phyloP scores from a whole-genome alignment of 805 yeast species.

The Spathaspora boniae region DNA sequence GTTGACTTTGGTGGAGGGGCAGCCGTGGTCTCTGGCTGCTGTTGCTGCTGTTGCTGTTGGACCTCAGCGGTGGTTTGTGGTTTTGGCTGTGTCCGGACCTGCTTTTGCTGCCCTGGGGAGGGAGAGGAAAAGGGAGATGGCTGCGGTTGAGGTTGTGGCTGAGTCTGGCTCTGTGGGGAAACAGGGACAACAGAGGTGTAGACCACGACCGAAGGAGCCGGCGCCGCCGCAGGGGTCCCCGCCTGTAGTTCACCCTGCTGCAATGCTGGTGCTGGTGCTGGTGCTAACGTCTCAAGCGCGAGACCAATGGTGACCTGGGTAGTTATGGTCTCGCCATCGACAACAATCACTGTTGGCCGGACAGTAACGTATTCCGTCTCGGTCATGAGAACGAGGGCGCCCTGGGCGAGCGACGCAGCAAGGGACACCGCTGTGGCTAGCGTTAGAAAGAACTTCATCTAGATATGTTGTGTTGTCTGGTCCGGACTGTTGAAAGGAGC shows the following conservation, averaged over 20 bases:
- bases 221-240: neutral
- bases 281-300: too few relatives aligned
- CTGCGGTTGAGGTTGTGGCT: constrained; percentile 1
- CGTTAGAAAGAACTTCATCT: too few relatives aligned
- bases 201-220: neutral
- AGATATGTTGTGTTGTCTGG: too few relatives aligned
- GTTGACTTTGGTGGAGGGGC: constrained; percentile 2
- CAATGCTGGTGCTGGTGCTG: too few relatives aligned
- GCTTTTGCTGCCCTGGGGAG: neutral
- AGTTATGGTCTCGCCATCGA: constrained; percentile 5
- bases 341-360: constrained; percentile 9
- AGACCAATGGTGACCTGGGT: neutral
- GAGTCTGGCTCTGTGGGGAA: constrained; percentile 11
- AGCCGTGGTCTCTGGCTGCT: neutral
- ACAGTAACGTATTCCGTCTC: constrained; percentile 20
- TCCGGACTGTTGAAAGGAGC: too few relatives aligned
- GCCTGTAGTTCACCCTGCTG: too few relatives aligned
- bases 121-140: too few relatives aligned
- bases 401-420: constrained; percentile 9
- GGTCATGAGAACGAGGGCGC: constrained; percentile 25
- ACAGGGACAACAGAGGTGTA: too few relatives aligned
- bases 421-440: neutral
- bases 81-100: neutral
- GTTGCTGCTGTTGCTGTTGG: neutral
- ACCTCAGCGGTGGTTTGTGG: neutral